Percentiles rank a stretch among this genome's conserved stretches.
These are phyloP conservation scores for Ceratonia siliqua DNA, from an alignment of 306 rosid genomes.

Conservation along the genomic window DNA sequence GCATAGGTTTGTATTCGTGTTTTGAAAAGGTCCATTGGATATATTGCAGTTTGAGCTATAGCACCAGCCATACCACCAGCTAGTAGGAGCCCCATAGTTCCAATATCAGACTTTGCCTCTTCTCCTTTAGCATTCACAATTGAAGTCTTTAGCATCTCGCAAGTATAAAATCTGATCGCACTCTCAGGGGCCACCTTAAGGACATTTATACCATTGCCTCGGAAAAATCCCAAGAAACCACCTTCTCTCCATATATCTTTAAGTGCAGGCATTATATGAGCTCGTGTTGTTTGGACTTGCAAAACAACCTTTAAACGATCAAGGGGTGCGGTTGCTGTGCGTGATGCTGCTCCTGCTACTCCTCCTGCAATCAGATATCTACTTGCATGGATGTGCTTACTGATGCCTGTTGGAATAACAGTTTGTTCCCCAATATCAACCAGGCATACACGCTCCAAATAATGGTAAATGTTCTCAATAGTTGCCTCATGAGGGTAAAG, in stretches of 20 bases:
- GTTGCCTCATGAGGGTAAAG: constrained; percentile 94
- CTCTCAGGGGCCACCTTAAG: constrained; percentile 96
- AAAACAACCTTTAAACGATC: constrained; percentile 84
- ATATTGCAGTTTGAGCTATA: constrained; percentile 82
- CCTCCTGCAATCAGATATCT: constrained; percentile 92
- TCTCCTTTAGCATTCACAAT: constrained; percentile 55
- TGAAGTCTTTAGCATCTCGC: constrained; percentile 66
- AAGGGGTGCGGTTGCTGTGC: constrained; percentile 94
- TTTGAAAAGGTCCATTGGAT: constrained; percentile 89
- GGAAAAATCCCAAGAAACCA: constrained; percentile 76
- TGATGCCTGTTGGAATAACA: constrained; percentile 77
- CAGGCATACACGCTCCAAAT: constrained; percentile 83
- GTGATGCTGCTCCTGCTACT: constrained; percentile 89
- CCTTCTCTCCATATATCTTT: constrained; percentile 69
- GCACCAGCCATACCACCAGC: constrained; percentile 95
- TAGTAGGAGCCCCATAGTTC: constrained; percentile 61
- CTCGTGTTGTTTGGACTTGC: constrained; percentile 77
- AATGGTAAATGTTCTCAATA: constrained; percentile 86
- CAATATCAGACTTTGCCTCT: constrained; percentile 56
- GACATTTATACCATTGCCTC: constrained; percentile 93
- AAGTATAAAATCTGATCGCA: constrained; percentile 84
- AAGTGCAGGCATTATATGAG: constrained; percentile 67
- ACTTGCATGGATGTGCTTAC: constrained; percentile 75
- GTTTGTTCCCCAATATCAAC: constrained; percentile 93
- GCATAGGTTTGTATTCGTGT: constrained; percentile 76